phyloP scores from a whole-genome alignment of 768 basidiomycete species.

The Hericium erinaceus region DNA sequence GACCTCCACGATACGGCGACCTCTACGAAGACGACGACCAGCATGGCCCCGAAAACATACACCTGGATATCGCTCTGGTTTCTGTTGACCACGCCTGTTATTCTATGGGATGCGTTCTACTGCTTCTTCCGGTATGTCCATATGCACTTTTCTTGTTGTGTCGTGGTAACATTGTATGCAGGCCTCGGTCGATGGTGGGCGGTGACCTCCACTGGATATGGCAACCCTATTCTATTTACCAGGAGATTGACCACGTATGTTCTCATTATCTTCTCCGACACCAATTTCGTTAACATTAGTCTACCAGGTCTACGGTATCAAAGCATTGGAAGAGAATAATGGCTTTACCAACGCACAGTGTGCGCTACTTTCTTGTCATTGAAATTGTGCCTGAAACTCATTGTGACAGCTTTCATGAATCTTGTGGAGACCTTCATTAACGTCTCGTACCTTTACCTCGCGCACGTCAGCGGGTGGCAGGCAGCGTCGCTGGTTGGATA shows the following conservation, averaged over 20 bases:
- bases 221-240: constrained; percentile 74
- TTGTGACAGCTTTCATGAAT: constrained; percentile 60
- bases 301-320: constrained; percentile 61
- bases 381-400: neutral
- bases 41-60: constrained; percentile 20
- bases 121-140: constrained; percentile 63
- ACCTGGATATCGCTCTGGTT: constrained; percentile 27
- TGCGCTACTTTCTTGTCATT: constrained; percentile 24
- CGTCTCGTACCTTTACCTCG: constrained; percentile 65
- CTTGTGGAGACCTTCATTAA: constrained; percentile 72
- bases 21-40: neutral
- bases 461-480: constrained; percentile 51
- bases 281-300: neutral
- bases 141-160: constrained; percentile 14
- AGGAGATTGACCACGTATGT: constrained; percentile 44
- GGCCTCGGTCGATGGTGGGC: constrained; percentile 79
- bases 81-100: constrained; percentile 49
- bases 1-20: neutral
- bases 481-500: constrained; percentile 71
- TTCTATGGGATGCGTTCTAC: constrained; percentile 76
- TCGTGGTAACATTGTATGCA: constrained; percentile 18
- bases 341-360: constrained; percentile 87
- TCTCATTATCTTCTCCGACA: constrained; percentile 1
- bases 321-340: constrained; percentile 50
- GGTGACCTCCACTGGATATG: constrained; percentile 92